phyloP scores from a whole-genome alignment of 352 stramenopile genomes.

The Chrysophaeum taylorii region DNA sequence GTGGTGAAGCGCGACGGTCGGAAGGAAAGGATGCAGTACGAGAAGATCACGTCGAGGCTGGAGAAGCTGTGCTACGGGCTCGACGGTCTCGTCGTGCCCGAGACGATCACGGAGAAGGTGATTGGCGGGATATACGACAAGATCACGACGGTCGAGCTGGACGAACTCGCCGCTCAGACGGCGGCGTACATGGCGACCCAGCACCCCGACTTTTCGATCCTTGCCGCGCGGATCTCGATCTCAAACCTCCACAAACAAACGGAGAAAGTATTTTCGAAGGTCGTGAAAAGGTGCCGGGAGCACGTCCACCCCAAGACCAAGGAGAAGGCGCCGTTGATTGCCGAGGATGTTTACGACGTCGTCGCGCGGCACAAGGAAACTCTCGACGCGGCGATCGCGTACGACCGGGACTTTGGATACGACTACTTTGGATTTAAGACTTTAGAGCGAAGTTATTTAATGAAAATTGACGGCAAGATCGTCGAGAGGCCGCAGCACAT shows the following conservation, averaged over 20 bases:
- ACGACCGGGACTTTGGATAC: constrained; percentile 96
- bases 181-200: constrained; percentile 90
- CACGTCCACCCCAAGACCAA: constrained; percentile 93
- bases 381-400: constrained; percentile 90
- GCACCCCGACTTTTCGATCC: constrained; percentile 95
- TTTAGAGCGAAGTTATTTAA: constrained; percentile 89
- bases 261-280: constrained; percentile 68
- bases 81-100: constrained; percentile 84
- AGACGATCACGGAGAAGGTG: constrained; percentile 96
- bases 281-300: constrained; percentile 78
- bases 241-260: constrained; percentile 99
- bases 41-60: constrained; percentile 95
- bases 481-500: constrained; percentile 96
- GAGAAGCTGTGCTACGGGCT: constrained; percentile 96
- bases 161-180: constrained; percentile 95
- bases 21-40: constrained; percentile 86
- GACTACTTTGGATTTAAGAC: constrained; percentile 99
- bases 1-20: constrained; percentile 84
- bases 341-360: constrained; percentile 84
- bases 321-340: constrained; percentile 75
- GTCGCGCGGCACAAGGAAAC: constrained; percentile 85
- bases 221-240: constrained; percentile 93
- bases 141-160: constrained; percentile 94
- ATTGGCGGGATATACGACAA: constrained; percentile 95
- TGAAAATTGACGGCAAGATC: constrained; percentile 86